phyloP scores from a whole-genome alignment of 2,329 filamentous ascomycete genomes.

The Sarocladium strictum region DNA sequence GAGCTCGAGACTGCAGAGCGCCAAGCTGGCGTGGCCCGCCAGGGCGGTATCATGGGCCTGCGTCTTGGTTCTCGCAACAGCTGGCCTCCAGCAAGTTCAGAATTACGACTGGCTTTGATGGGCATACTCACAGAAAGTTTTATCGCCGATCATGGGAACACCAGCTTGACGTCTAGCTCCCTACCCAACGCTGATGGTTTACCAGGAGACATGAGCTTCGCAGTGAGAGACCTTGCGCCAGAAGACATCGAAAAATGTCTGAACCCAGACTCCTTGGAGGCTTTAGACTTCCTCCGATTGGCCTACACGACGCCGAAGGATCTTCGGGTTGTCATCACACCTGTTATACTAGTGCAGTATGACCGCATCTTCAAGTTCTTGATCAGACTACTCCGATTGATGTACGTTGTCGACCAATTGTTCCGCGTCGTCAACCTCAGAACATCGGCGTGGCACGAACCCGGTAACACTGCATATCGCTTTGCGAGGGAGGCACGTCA shows the following conservation, averaged over 20 bases:
- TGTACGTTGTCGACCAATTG: constrained; percentile 65
- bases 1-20: constrained; percentile 75
- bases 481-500: constrained; percentile 76
- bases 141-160: constrained; percentile 20
- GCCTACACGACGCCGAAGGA: constrained; percentile 74
- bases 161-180: constrained; percentile 17
- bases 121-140: constrained; percentile 77
- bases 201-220: constrained; percentile 71
- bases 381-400: constrained; percentile 70
- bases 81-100: constrained; percentile 93
- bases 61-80: constrained; percentile 73
- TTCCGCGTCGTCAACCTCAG: constrained; percentile 48
- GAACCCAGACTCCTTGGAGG: constrained; percentile 75
- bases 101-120: constrained; percentile 83
- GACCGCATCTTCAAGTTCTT: constrained; percentile 79
- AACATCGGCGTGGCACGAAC: constrained; percentile 26
- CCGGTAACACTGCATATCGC: constrained; percentile 38
- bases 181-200: constrained; percentile 33
- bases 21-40: constrained; percentile 60
- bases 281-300: constrained; percentile 86
- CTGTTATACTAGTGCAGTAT: constrained; percentile 67
- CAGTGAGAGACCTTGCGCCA: constrained; percentile 71
- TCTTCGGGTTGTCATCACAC: constrained; percentile 68
- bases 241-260: constrained; percentile 79
- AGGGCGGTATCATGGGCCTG: constrained; percentile 71